Base-by-base conservation (phyloP, 352 stramenopile genomes). In the Phytophthora cajani region DNA sequence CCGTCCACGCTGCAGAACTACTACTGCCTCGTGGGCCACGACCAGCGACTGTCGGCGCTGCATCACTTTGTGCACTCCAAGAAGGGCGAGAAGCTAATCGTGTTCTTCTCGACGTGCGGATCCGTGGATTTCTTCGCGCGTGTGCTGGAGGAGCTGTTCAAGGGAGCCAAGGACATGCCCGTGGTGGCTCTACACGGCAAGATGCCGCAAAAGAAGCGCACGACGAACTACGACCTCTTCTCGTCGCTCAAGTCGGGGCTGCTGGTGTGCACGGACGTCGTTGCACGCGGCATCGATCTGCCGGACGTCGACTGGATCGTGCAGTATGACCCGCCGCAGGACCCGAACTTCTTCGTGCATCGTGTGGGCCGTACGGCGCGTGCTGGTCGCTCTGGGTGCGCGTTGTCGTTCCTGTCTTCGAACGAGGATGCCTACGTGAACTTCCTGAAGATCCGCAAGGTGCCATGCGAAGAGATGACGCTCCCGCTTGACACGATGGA, bases 261-360 rank as follows among this genome's bases (percentile, higher is more conserved):
- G 9, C 81, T 99, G 9, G 88, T 99, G 38, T 99, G 98, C 72
- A 99, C 98, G 2, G 98, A 99, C 83, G 97, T 99, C 0, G 98
- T 99, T 5, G 98, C 98, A 38, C 87, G 98, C 33, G 98, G 98
- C 27, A 96, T 99, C 38, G 98, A 99, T 79, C 80, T 99, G 5
- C 93, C 97, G 0, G 97, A 99, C 62, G 92, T 99, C 1, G 91
- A 98, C 67, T 99, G 98, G 97, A 99, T 99, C 61, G 91, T 99
- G 53, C 98, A 99, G 81, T 99, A 99, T 75, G 96, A 99, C 77
- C 94, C 95, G 0, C 95, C 95, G 32, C 91, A 98, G 60, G 98
- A 99, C 75, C 97, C 98, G n/a, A 98, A 97, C 67, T 99, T 98
- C 60, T 99, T 99, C 72, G 95, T 99, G 44, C 98, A 99, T 78